Base-by-base conservation (phyloP, 2,329 filamentous ascomycete genomes). In the Arthroderma sp. region DNA sequence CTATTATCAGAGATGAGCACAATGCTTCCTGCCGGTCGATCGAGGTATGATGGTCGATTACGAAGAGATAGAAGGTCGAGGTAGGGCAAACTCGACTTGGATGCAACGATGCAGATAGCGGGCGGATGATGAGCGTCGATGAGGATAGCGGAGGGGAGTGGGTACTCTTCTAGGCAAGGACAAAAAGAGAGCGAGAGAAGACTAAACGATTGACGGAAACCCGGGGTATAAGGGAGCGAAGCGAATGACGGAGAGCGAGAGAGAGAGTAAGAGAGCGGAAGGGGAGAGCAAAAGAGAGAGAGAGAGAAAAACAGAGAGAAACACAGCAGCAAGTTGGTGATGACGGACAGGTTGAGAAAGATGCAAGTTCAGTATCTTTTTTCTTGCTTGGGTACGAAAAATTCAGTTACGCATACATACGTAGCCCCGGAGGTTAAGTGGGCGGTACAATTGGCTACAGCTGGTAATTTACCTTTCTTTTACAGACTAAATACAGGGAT, bases 51-150 rank as follows among this genome's bases (percentile, higher is more conserved):
- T 33, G 31, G 38, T 41, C 27, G 31, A 5, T 44, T 32, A 46
- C 41, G 38, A 38, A 46, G 33, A 42, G 44, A n/a, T 40, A 46
- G 44, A 46, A 33, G 30, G 29, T 40, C 44, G 15, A 39, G n/a
- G 30, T 37, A 10, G 15, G 27, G 22, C 4, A 45, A 29, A n/a
- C 7, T 22, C 28, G 32, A 34, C 31, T 45, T 29, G 22, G 29
- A 32, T 38, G 38, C 28, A 40, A 37, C 31, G 10, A 6, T 15
- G 27, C 11, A 6, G n/a, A 27, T 10, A 40, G 15, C 27, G 9
- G 30, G 6, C n/a, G 6, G 30, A 9, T 6, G 39, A 38, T 29
- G 33, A 38, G 27, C 32, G 27, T 22, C 39, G 38, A 34, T 8
- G 8, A 34, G 32, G 8, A 11, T 9, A 34, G 32, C 32, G 8